phyloP scores from a whole-genome alignment of 139 green algal genomes.

The Micractinium conductrix region DNA sequence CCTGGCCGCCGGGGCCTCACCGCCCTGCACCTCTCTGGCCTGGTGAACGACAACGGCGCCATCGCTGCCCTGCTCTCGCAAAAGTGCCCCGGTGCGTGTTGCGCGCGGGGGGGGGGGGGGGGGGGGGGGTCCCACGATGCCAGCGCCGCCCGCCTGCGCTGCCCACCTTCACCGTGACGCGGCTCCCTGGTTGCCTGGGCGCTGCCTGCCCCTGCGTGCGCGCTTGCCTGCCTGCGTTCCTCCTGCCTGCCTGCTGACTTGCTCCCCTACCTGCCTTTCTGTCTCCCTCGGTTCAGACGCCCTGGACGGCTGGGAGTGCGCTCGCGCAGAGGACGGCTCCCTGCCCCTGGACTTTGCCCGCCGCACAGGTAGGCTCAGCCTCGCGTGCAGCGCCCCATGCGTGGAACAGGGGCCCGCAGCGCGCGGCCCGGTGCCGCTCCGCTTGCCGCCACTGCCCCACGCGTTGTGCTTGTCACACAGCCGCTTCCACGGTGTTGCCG shows the following conservation, averaged over 20 bases:
- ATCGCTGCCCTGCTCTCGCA: conserved; percentile 49
- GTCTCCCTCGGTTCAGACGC: conserved; percentile 15
- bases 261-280: not conserved
- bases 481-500: too few relatives aligned
- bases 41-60: conserved; percentile 46
- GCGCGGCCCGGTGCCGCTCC: too few relatives aligned
- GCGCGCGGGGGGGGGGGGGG: too few relatives aligned
- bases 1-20: conserved; percentile 47
- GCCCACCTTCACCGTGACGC: too few relatives aligned
- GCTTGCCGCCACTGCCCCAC: too few relatives aligned
- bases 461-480: too few relatives aligned
- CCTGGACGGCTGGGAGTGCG: conserved; percentile 36
- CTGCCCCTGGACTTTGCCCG: conserved; percentile 47
- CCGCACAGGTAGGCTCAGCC: conserved; percentile 29
- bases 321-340: conserved; percentile 41
- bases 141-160: too few relatives aligned
- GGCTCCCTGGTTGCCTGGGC: not conserved
- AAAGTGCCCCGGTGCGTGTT: conserved; percentile 23
- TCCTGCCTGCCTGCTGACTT: not conserved
- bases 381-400: too few relatives aligned
- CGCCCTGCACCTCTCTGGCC: conserved; percentile 55
- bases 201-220: not conserved
- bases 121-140: too few relatives aligned
- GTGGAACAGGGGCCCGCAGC: too few relatives aligned
- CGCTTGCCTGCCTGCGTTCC: not conserved